Percentiles rank a stretch among this genome's conserved stretches.
phyloP scores from a whole-genome alignment of 306 rosid species.

The Rosa rugosa region DNA sequence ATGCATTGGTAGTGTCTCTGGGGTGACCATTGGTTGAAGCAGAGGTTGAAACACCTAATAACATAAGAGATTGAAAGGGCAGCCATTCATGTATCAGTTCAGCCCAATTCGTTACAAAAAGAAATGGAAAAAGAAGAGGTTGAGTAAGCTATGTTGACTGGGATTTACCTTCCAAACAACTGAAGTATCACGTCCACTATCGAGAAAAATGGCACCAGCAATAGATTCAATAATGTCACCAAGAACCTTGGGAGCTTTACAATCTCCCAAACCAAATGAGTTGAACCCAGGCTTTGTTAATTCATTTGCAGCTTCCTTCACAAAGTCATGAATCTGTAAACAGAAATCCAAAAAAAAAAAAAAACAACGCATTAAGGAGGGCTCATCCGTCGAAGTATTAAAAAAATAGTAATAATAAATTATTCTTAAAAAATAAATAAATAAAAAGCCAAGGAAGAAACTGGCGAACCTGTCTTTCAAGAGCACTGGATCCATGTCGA shows the following conservation, averaged over 20 bases:
- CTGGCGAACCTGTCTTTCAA: constrained; percentile 79
- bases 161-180: constrained; percentile 77
- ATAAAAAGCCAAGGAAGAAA: background rate
- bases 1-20: constrained; percentile 99
- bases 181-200: constrained; percentile 69
- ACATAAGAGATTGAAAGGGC: constrained; percentile 18
- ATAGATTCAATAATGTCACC: constrained; percentile 98
- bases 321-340: constrained; percentile 88
- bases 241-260: constrained; percentile 99
- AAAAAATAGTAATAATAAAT: constrained; percentile 1
- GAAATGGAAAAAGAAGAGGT: background rate
- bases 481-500: constrained; percentile 94
- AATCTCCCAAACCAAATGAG: constrained; percentile 97
- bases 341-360: constrained; percentile 11
- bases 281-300: constrained; percentile 84
- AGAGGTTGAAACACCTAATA: constrained; percentile 87
- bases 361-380: background rate
- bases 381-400: constrained; percentile 11
- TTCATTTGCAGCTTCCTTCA: constrained; percentile 86
- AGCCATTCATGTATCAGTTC: constrained; percentile 13
- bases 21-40: constrained; percentile 96
- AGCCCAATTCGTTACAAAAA: constrained; percentile 13
- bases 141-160: background rate
- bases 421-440: background rate
- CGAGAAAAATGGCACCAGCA: constrained; percentile 96